These are phyloP conservation scores for Tolypocladium endophyticum DNA, from an alignment of 2,329 filamentous ascomycete genomes.

Conservation along the genomic window DNA sequence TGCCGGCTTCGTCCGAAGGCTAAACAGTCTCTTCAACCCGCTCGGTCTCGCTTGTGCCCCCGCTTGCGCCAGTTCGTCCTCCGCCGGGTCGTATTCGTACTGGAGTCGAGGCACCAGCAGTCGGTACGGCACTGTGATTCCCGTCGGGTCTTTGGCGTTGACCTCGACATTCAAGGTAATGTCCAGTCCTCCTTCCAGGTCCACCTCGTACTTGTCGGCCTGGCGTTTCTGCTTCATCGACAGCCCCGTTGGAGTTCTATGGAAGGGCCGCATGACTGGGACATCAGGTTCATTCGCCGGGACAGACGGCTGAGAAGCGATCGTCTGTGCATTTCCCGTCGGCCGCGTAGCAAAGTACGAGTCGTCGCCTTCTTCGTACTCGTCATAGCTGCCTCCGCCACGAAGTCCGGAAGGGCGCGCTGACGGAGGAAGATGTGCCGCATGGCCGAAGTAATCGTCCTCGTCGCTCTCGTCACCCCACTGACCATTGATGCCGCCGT, in stretches of 20 bases:
- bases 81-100: conserved; percentile 40
- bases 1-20: conserved; percentile 27
- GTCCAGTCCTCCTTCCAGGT: conserved; percentile 76
- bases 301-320: conserved; percentile 13
- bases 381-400: conserved; percentile 31
- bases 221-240: conserved; percentile 50
- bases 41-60: conserved; percentile 18
- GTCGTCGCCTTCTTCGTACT: conserved; percentile 47
- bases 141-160: conserved; percentile 72
- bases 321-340: conserved; percentile 18
- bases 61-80: conserved; percentile 18
- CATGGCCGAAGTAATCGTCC: conserved; percentile 15
- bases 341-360: conserved; percentile 40
- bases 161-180: conserved; percentile 86
- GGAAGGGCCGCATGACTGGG: conserved; percentile 35
- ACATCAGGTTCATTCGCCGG: conserved; percentile 11
- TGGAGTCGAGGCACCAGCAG: conserved; percentile 72
- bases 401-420: conserved; percentile 21
- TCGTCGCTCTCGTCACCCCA: conserved; percentile 38
- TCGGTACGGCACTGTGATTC: conserved; percentile 79
- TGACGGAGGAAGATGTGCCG: conserved; percentile 9
- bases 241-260: conserved; percentile 60
- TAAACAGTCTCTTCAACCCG: conserved; percentile 34
- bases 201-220: conserved; percentile 47
- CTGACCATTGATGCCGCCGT: conserved; percentile 45